Conservation (phyloP, 2,329 filamentous ascomycete genomes). For the Pezicula carpinea region DNA sequence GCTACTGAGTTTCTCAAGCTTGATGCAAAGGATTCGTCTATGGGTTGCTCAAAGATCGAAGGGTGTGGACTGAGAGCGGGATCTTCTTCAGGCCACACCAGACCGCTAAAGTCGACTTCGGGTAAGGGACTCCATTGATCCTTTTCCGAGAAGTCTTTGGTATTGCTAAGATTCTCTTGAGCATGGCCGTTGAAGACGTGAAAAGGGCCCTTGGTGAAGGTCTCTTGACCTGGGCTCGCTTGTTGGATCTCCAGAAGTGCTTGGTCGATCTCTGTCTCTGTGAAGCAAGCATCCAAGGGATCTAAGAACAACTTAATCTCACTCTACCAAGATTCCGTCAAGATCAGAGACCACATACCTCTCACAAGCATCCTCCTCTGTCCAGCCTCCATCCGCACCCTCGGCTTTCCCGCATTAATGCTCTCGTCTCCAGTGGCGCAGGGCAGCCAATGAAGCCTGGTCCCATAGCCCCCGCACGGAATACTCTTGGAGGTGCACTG, state of each 20-base stretch:
- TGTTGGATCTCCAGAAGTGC: not conserved
- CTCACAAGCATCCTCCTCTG: constrained; percentile 1
- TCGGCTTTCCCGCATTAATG: not conserved
- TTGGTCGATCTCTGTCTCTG: not conserved
- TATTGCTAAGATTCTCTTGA: not conserved
- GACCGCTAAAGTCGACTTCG: not conserved
- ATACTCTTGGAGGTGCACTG: constrained; percentile 29
- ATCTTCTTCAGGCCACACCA: not conserved
- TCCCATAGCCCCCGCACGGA: constrained; percentile 13
- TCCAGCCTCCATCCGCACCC: not conserved
- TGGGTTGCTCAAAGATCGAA: not conserved
- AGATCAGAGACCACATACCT: not conserved
- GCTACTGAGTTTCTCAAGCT: too few relatives aligned
- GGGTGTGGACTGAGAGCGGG: not conserved
- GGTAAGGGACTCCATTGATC: not conserved
- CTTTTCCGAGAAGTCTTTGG: not conserved
- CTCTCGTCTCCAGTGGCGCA: not conserved
- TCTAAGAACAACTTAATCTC: too few relatives aligned
- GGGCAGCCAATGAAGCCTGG: constrained; percentile 1
- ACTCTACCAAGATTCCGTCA: too few relatives aligned
- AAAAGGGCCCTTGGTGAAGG: not conserved
- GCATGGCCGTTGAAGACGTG: not conserved
- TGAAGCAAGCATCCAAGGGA: not conserved
- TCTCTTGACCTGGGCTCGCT: not conserved
- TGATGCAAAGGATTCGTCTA: too few relatives aligned